A percentile compares a stretch with the other conserved stretches of the same genome.
Conservation (phyloP, 2,329 filamentous ascomycete species). For the Cadophora sp. region DNA sequence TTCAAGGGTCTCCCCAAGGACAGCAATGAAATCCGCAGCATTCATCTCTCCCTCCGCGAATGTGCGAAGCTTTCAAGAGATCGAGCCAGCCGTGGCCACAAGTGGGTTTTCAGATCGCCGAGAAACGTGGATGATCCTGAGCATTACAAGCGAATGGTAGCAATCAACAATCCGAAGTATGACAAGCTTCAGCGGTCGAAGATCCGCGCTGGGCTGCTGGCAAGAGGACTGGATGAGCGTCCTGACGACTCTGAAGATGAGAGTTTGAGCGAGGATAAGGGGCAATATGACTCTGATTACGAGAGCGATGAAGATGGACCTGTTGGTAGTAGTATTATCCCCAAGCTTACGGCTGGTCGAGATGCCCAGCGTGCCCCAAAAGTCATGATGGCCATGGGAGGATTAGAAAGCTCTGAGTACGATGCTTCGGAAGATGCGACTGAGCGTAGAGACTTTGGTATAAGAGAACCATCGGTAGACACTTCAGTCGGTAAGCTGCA, state of each 20-base stretch:
- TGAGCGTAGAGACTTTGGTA: not conserved
- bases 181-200: not conserved
- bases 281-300: not conserved
- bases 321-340: no score
- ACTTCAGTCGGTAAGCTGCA: not conserved
- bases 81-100: not conserved
- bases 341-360: no score
- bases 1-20: not conserved
- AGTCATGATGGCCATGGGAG: not conserved
- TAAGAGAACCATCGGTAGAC: not conserved
- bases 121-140: not conserved
- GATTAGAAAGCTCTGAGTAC: not conserved
- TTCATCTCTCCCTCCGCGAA: not conserved
- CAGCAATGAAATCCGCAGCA: not conserved
- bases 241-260: not conserved
- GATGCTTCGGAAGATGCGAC: not conserved
- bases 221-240: not conserved
- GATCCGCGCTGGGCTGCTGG: not conserved
- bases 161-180: not conserved
- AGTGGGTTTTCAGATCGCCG: not conserved
- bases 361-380: not conserved
- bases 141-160: not conserved
- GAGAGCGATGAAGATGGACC: not conserved
- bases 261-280: constrained; percentile 2
- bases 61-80: not conserved